These are phyloP conservation scores for Ustilago curta DNA, from an alignment of 1,284 basidiomycete genomes.

Conservation along the genomic window DNA sequence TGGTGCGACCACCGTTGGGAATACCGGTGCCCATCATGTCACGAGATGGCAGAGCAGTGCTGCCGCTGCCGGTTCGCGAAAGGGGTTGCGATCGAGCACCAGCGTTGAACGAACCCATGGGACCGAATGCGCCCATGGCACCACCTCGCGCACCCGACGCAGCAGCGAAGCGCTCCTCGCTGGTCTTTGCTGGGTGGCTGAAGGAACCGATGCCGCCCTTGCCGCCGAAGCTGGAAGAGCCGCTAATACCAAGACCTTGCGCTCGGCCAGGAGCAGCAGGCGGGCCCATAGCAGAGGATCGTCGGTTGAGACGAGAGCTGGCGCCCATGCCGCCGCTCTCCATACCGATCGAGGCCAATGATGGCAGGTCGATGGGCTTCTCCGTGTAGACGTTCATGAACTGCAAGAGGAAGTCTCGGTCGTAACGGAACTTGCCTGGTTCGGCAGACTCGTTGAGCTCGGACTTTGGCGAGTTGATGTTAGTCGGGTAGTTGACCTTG, in stretches of 20 bases:
- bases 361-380: constrained; percentile 88
- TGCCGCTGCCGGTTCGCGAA: constrained; percentile 67
- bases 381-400: constrained; percentile 96
- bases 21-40: constrained; percentile 69
- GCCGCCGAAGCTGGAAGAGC: constrained; percentile 59
- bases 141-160: constrained; percentile 48
- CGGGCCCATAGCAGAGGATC: constrained; percentile 61
- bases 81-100: constrained; percentile 64
- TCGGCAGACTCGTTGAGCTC: constrained; percentile 85
- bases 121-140: constrained; percentile 61
- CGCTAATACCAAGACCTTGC: constrained; percentile 61
- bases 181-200: constrained; percentile 63
- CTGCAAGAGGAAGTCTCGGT: constrained; percentile 96
- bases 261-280: constrained; percentile 56
- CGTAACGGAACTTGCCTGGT: constrained; percentile 95
- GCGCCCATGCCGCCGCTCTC: constrained; percentile 59
- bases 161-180: constrained; percentile 68
- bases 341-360: constrained; percentile 88
- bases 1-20: constrained; percentile 62
- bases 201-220: constrained; percentile 61
- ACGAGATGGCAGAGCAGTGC: constrained; percentile 64
- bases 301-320: constrained; percentile 53
- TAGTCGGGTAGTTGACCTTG: constrained; percentile 83
- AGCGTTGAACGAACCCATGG: constrained; percentile 66
- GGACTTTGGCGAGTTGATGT: constrained; percentile 83